Percentiles rank a stretch among this genome's conserved stretches.
Conservation (phyloP, 1,284 basidiomycete species). For the Tylopilus sp. region DNA sequence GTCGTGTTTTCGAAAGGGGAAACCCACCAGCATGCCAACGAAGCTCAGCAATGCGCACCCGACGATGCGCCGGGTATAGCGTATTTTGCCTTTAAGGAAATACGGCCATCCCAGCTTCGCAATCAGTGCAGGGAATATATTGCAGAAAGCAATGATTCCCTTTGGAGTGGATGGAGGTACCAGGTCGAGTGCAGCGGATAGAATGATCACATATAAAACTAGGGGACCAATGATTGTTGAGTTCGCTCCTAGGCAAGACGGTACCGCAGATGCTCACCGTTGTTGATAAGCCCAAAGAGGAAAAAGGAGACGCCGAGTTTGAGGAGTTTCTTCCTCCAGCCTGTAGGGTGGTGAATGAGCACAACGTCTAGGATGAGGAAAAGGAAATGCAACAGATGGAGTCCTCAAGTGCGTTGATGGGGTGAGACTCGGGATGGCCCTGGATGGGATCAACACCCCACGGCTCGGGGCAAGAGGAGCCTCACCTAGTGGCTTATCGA, state of each 20-base stretch:
- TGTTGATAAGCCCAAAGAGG: conserved; percentile 57
- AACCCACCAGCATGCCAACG: conserved; percentile 73
- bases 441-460: conserved; percentile 30
- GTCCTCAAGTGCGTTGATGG: conserved; percentile 8
- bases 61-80: conserved; percentile 70
- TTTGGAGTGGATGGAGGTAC: conserved; percentile 88
- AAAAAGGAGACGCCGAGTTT: conserved; percentile 50
- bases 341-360: conserved; percentile 19
- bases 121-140: conserved; percentile 76
- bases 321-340: conserved; percentile 26
- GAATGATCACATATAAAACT: conserved; percentile 94
- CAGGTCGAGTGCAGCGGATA: conserved; percentile 92
- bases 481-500: conserved; percentile 29
- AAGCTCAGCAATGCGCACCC: conserved; percentile 76
- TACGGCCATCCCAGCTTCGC: conserved; percentile 96
- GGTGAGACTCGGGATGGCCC: conserved; percentile 16
- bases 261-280: conserved; percentile 36
- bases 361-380: conserved; percentile 3
- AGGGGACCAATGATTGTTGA: neutral
- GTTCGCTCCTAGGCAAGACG: neutral
- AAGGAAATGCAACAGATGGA: conserved; percentile 24
- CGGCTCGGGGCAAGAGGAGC: conserved; percentile 1
- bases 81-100: conserved; percentile 75
- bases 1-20: neutral
- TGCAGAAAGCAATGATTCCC: conserved; percentile 92